Evolutionary conservation across 2,329 filamentous ascomycete species (phyloP), one percentile per base, ranked within the genome.

Genomic region (Trichoderma guizhouense): DNA sequence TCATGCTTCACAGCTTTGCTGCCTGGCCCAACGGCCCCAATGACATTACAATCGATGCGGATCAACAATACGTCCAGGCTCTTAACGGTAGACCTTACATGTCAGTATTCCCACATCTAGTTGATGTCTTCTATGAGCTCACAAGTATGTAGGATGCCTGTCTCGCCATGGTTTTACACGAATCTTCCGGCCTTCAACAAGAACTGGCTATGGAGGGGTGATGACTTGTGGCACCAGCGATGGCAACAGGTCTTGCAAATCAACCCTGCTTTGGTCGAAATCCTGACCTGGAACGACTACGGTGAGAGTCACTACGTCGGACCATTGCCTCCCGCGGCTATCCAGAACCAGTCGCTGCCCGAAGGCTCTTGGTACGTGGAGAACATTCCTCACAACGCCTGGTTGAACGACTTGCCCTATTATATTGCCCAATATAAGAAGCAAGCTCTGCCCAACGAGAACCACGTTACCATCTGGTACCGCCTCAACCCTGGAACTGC

Each of bases 181-280:
- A 61, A 61, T 36, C 57, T 61, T 32, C 57, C 57, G 0, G 57
- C 28, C 11, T 86, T 83, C 73, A 81, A 79, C 75, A 86, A 89
- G 81, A 86, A 87, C 74, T 88, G 85, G 84, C 81, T 90, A 2
- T 91, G 88, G 82, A 84, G 85, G 4, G 85, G 87, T 6, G 89
- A 90, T 72, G 81, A 85, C 53, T 79, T 91, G 12, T 90, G 89
- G 86, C 86, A 84, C 72, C 81, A 88, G 70, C 86, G 89, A 32
- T 90, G 88, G 89, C 81, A 85, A 34, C 74, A 81, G 71, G 82
- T 86, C 21, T 74, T 86, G 15, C 74, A 76, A 7, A 75, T 85
- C n/a, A 78, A 82, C 21, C 85, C 86, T 14, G 81, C 83, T 5
- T 86, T 86, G 71, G 78, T 88, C 7, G 80, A 82, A 75, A 83